Evolutionary conservation across 257 asterid species (phyloP).

Genomic region (Leptodermis oblonga): DNA sequence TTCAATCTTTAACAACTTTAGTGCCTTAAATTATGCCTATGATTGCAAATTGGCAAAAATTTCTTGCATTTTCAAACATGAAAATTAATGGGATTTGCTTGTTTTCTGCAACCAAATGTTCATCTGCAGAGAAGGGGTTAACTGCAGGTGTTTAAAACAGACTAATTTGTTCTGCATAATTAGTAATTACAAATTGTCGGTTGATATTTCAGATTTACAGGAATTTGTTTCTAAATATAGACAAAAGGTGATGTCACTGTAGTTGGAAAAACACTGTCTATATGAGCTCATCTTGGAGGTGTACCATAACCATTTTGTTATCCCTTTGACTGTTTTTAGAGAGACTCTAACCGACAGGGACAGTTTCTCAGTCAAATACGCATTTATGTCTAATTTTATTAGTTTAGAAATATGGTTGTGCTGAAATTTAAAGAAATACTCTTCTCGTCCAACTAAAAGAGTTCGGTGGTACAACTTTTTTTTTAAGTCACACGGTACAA

Average conservation of each 20-base stretch:
- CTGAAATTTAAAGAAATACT: too few species aligned
- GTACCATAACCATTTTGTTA: not conserved
- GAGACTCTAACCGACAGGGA: not conserved
- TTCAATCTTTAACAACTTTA: not conserved
- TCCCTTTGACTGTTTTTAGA: not conserved
- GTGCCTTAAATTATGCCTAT: not conserved
- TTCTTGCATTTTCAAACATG: not conserved
- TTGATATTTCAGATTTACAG: not conserved
- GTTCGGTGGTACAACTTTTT: too few species aligned
- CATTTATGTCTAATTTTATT: too few species aligned
- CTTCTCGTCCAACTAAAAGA: too few species aligned
- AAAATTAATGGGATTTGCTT: not conserved
- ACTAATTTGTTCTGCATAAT: not conserved
- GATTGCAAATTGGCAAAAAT: not conserved
- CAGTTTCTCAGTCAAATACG: too few species aligned
- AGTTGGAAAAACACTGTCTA: not conserved
- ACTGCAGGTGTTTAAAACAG: not conserved
- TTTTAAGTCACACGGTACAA: too few species aligned
- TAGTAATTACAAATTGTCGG: not conserved
- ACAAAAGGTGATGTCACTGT: not conserved
- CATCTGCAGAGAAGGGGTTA: not conserved
- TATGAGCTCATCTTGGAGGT: not conserved
- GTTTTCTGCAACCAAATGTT: not conserved
- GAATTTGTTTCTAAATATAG: not conserved
- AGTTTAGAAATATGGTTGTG: too few species aligned